Conservation (phyloP, 306 rosid genomes). For the Citrullus colocynthis region DNA sequence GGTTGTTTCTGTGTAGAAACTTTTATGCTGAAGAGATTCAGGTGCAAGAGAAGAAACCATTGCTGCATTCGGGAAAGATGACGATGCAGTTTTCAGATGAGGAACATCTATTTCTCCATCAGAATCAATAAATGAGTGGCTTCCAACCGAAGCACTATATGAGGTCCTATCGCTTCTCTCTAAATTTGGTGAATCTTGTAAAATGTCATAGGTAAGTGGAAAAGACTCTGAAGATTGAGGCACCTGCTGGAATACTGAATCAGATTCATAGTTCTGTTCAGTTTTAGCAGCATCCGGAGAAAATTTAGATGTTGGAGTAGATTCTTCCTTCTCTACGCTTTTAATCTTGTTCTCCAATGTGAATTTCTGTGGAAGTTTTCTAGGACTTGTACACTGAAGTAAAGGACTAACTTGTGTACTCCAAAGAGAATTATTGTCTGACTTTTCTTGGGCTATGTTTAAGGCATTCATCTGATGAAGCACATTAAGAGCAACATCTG, state of each 20-base stretch:
- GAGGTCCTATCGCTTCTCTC: not conserved
- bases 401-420: conserved; percentile 14
- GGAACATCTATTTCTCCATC: conserved; percentile 2
- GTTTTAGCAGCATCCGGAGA: conserved; percentile 13
- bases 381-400: conserved; percentile 25
- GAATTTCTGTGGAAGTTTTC: conserved; percentile 15
- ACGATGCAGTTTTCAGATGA: not conserved
- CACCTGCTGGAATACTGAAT: conserved; percentile 10
- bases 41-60: conserved; percentile 8
- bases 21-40: conserved; percentile 21
- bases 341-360: conserved; percentile 14
- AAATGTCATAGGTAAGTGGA: not conserved
- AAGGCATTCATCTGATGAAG: conserved; percentile 57
- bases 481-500: conserved; percentile 49
- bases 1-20: conserved; percentile 32
- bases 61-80: conserved; percentile 11
- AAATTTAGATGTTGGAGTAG: conserved; percentile 24
- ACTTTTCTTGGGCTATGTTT: conserved; percentile 28
- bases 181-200: conserved; percentile 8
- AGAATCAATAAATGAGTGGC: not conserved
- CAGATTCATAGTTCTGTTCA: not conserved
- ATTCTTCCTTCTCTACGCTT: conserved; percentile 10
- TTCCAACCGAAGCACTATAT: conserved; percentile 3
- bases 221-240: conserved; percentile 20
- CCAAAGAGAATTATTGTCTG: conserved; percentile 27